A percentile compares a stretch with the other conserved stretches of the same genome.
Conservation (phyloP, 2,329 filamentous ascomycete species). For the Diaporthe sp. region DNA sequence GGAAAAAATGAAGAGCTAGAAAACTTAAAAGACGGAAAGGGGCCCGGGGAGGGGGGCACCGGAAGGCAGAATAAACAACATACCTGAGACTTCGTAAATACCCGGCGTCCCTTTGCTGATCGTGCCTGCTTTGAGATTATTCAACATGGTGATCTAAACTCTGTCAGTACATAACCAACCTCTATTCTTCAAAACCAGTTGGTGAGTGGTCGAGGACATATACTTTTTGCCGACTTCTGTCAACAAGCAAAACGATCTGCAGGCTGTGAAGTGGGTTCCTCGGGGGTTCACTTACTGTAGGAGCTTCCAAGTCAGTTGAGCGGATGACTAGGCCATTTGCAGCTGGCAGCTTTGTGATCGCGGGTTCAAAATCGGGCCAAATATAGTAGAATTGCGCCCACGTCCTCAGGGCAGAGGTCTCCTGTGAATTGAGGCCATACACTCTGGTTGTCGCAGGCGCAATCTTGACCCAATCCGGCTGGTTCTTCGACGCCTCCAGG, state of each 20-base stretch:
- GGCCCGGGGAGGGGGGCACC: no score
- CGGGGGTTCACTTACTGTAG: background rate
- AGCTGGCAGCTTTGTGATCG: background rate
- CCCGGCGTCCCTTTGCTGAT: background rate
- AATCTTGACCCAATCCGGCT: background rate
- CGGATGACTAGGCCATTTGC: background rate
- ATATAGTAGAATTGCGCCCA: background rate
- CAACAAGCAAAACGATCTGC: no score
- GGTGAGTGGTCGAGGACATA: no score
- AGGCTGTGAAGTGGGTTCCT: no score
- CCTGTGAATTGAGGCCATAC: background rate
- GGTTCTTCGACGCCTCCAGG: background rate
- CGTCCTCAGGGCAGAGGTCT: background rate
- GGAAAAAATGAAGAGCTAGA: background rate
- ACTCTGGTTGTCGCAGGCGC: background rate
- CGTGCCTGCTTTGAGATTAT: background rate
- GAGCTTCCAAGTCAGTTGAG: background rate
- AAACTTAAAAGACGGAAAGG: background rate
- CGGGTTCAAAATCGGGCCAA: background rate
- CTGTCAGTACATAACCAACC: background rate
- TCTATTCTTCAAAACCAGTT: no score
- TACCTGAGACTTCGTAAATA: constrained; percentile 5
- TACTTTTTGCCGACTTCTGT: background rate
- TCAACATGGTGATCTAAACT: background rate
- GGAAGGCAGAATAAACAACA: background rate